Evolutionary conservation across 495 filamentous ascomycete genomes (phyloP).

Genomic region (Podospora fimiseda): DNA sequence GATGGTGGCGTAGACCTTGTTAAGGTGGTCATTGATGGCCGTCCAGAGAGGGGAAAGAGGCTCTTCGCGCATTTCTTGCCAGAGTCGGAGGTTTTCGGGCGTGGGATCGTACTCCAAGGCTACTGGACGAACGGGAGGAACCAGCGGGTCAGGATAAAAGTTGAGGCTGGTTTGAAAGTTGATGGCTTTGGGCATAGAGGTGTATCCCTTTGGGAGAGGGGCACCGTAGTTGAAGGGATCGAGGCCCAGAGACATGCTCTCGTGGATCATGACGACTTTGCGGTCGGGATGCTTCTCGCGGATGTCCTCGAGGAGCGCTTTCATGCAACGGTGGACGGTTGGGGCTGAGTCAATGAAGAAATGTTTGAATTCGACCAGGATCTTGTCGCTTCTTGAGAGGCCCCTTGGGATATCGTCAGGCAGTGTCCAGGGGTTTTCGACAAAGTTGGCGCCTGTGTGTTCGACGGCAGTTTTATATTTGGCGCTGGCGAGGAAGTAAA

Average conservation of each 20-base stretch:
- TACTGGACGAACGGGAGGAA: constrained; percentile 28
- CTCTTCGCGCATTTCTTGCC: constrained; percentile 4
- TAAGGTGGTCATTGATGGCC: constrained; percentile 20
- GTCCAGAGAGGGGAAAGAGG: background rate
- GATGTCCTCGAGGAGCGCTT: constrained; percentile 19
- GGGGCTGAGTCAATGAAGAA: constrained; percentile 15
- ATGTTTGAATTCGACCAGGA: constrained; percentile 3
- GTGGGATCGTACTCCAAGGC: constrained; percentile 14
- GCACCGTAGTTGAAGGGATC: constrained; percentile 24
- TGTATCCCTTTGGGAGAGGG: constrained; percentile 13
- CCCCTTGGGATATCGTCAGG: background rate
- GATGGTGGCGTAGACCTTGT: constrained; percentile 11
- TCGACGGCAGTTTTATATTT: constrained; percentile 20
- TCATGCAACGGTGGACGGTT: constrained; percentile 17
- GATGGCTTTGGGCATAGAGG: constrained; percentile 12
- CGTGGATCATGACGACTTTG: constrained; percentile 26
- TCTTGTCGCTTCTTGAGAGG: background rate
- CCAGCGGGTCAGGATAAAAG: constrained; percentile 9
- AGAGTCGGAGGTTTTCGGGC: constrained; percentile 11
- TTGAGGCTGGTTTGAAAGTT: constrained; percentile 16
- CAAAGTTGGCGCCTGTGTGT: constrained; percentile 5
- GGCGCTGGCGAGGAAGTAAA: constrained; percentile 27
- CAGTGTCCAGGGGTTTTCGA: constrained; percentile 7
- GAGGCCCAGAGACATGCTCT: constrained; percentile 23
- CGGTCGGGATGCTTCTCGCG: constrained; percentile 15